Base-by-base conservation (phyloP, 345 rosid genomes). In the Isatis tinctoria region DNA sequence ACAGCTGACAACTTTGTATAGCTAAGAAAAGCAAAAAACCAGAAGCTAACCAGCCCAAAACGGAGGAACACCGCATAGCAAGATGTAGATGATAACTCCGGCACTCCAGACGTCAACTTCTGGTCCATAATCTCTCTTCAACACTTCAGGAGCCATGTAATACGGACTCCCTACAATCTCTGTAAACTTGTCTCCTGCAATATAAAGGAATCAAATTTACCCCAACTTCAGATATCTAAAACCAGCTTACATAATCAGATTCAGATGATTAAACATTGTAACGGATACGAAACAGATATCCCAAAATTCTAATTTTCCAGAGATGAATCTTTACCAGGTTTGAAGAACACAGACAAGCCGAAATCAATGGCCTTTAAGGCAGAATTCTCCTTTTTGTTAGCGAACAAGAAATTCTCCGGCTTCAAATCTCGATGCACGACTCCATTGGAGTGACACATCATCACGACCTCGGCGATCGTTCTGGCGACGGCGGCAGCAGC, bases 81-180 rank as follows among this genome's bases (percentile, higher is more conserved):
- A 78, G 63, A 93, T 93, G 65, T 93, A 93, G 37, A 89, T 87
- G 63, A 93, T 89, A 52, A 93, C 97, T 65, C 97, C 98, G 4
- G 94, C 96, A 65, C 98, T 93, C 98, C 97, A 93, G 2, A 93
- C 78, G 73, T 93, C 98, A 70, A 93, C 88, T 79, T 87, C 97
- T 0, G 92, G 98, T 41, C 97, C 98, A 72, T 93, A 93, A 73
- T 87, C 89, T 67, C 91, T 80, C 87, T 84, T 91, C 84, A 93
- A 72, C 27, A 91, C 97, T 69, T 91, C 98, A 5, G 94, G 97
- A 17, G 98, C 98, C 98, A 94, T 94, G 76, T 94, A 89, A 69
- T 88, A 91, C 4, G 97, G 98, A 85, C 98, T 92, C 54, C 98
- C 98, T n/a, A 92, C 98, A 60, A 92, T 92, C 87, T 92, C 98